Evolutionary conservation across 371 early-diverging fungal species (phyloP), one percentile per base, ranked within the genome.

Genomic region (Rhizopus microsporus): DNA sequence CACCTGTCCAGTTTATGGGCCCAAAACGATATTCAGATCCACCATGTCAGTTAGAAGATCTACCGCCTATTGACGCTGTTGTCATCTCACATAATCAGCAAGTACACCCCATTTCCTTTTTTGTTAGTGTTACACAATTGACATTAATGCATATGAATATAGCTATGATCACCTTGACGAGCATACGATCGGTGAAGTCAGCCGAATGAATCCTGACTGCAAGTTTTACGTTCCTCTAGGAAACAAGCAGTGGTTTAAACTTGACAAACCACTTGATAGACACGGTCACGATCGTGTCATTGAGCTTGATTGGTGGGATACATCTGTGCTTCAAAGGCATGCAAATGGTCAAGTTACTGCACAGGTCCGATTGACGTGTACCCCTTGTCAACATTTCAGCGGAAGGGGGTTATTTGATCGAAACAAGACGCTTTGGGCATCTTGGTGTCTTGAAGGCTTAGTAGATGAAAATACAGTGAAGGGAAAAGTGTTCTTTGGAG

Each of bases 261-360:
- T 77, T 0, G 46, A 78, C 7, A 37, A 57, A 4, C 46, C 29
- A 9, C 13, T 53, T 3, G 58, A 63, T 44, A 48, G 44, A 3
- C 82, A 80, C 6, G 81, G 82, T 54, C 62, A 63, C 13, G 62
- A 74, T 2, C 48, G 64, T 8, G 81, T 81, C 12, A 82, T 62
- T 5, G 88, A 91, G 51, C 74, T 80, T 39, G 93, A 93, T 68
- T 93, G 93, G 93, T 91, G 91, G 91, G 88, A 90, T 46, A 71
- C 70, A 32, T 76, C 80, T 37, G 66, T 74, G 7, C 60, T 85
- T 3, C 13, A 48, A 46, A 64, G 30, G 55, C 73, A 60, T 54
- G 67, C 39, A 16, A 39, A 52, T 39, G 39, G 39, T n/a, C 33
- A 57, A 5, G 13, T 32, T 5, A n/a, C 39, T 12, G 38, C 46